These are phyloP conservation scores for Fomitopsis pulvina DNA, from an alignment of 768 basidiomycete genomes.

Conservation along the genomic window DNA sequence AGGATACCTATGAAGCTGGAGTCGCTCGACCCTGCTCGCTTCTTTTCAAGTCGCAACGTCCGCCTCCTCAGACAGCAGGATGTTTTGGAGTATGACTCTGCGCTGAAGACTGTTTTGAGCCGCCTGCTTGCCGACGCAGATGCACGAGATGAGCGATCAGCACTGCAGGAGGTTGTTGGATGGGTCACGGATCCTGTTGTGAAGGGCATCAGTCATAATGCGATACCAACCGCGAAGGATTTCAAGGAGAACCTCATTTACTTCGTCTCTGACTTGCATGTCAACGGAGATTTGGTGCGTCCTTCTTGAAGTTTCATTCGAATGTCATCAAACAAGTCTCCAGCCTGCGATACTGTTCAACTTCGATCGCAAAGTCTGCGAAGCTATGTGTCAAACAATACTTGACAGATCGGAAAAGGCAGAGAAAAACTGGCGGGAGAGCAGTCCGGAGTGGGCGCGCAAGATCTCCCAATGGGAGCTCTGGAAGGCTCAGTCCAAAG, in stretches of 20 bases:
- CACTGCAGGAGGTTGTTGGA: slow-evolving; percentile 33
- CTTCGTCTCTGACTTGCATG: slow-evolving; percentile 53
- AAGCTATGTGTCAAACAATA: slow-evolving; percentile 41
- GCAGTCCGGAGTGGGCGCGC: slow-evolving; percentile 39
- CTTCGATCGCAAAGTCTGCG: slow-evolving; percentile 56
- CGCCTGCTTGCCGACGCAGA: slow-evolving; percentile 32
- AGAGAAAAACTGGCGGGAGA: slow-evolving; percentile 44
- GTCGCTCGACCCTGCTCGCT: slow-evolving; percentile 34
- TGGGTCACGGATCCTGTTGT: slow-evolving; percentile 35
- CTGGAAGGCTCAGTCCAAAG: slow-evolving; percentile 42
- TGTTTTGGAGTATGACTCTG: slow-evolving; percentile 49
- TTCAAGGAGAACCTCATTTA: slow-evolving; percentile 42
- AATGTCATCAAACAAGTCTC: not conserved
- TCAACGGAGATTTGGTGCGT: slow-evolving; percentile 47
- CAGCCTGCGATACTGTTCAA: slow-evolving; percentile 66
- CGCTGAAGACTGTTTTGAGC: slow-evolving; percentile 39
- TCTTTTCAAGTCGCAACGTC: slow-evolving; percentile 31
- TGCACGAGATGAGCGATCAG: slow-evolving; percentile 24
- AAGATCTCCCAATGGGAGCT: slow-evolving; percentile 46
- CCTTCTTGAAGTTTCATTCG: not conserved
- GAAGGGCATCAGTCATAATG: slow-evolving; percentile 21
- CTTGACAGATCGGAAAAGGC: slow-evolving; percentile 29
- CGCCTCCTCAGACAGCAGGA: slow-evolving; percentile 50
- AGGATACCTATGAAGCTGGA: slow-evolving; percentile 21
- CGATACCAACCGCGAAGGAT: slow-evolving; percentile 21